Evolutionary conservation across 306 rosid species (phyloP), one percentile per base, ranked within the genome.

Genomic region (Medicago ruthenica): DNA sequence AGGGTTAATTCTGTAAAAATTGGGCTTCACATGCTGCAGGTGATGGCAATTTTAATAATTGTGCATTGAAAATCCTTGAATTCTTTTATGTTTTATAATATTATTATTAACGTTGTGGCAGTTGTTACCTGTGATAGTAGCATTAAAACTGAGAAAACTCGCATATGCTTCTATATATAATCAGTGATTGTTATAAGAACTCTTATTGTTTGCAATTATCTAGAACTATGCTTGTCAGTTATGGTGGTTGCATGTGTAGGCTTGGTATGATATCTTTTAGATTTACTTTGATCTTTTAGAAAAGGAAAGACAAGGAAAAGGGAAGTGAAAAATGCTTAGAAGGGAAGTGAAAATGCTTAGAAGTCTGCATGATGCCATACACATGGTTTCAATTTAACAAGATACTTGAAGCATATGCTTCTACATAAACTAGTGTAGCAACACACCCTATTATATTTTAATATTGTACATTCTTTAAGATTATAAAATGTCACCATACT

Each of bases 111-210:
- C 27, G 53, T 40, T 58, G 53, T 48, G 36, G 61, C 34, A 58
- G 67, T 69, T 42, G 42, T 58, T 62, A 74, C 41, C 40, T 68
- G 63, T 69, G 66, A 76, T 51, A 27, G 31, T 53, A 20, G 55
- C 74, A 20, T 62, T 57, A 12, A 21, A 54, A 64, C 78, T 36
- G 55, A 15, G 51, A 47, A 73, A 59, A 31, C 47, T 9, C 3
- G 0, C 44, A 64, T 55, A 13, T 45, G 65, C 73, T 54, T 57
- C 12, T 76, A 34, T 57, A 41, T 73, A 64, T 31, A 59, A 22
- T 69, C 31, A 27, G 54, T 22, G 53, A 27, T 76, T 3, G 51
- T 77, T 65, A n/a, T 65, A 57, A 24, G 17, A 59, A 59, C 40
- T 59, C 62, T 18, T 61, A 59, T 4, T 15, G 47, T 40, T 47